Percentiles rank a stretch among this genome's conserved stretches.
Evolutionary conservation across 148 eudicot genomes (phyloP).

Genomic region (Salicornia ramosissima): DNA sequence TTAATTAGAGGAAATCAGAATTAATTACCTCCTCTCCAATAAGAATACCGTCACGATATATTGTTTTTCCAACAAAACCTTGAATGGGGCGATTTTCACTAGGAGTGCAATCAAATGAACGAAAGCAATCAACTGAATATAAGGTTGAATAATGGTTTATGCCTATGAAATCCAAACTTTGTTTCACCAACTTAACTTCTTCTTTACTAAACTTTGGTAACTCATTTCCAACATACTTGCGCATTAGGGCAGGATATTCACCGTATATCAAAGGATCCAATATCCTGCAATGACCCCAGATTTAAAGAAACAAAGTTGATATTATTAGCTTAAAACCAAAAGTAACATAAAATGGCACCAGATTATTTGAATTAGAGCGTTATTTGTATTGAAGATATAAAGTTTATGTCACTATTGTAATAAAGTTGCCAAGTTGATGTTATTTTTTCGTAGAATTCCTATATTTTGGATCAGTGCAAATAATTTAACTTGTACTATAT

Average conservation of each 20-base stretch:
- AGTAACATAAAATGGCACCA: too few species aligned
- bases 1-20: too few species aligned
- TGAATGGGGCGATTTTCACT: conserved; percentile 41
- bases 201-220: conserved; percentile 53
- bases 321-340: too few species aligned
- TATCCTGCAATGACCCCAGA: conserved; percentile 39
- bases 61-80: conserved; percentile 37
- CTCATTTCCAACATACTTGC: conserved; percentile 35
- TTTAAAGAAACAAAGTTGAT: too few species aligned
- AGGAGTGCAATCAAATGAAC: conserved; percentile 28
- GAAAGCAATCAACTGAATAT: conserved; percentile 60
- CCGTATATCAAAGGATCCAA: conserved; percentile 75
- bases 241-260: conserved; percentile 69
- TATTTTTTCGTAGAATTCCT: too few species aligned
- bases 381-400: too few species aligned
- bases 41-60: conserved; percentile 43
- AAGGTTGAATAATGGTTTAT: conserved; percentile 67
- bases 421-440: too few species aligned
- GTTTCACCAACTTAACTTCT: conserved; percentile 42
- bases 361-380: too few species aligned
- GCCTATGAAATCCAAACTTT: conserved; percentile 77
- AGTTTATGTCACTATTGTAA: too few species aligned
- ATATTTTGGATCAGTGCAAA: too few species aligned
- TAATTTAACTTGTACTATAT: too few species aligned
- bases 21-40: conserved; percentile 61